Percentiles rank a stretch among this genome's conserved stretches.
Evolutionary conservation across 2,329 filamentous ascomycete species (phyloP).

Genomic region (Macrophomina pseudophaseolina): DNA sequence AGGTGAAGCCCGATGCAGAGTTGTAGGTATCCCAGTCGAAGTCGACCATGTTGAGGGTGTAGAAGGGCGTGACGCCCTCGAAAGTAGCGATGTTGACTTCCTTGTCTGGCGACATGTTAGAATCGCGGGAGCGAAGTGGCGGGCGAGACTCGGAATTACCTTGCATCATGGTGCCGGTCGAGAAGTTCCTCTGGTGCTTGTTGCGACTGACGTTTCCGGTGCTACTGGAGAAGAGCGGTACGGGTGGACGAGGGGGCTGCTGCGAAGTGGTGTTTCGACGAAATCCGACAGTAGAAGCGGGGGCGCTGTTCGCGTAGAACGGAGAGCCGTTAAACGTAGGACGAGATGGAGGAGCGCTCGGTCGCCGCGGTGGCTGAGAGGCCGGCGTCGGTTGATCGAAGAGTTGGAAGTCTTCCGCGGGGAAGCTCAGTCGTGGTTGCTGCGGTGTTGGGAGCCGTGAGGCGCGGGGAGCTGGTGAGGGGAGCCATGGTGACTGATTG

Average conservation of each 20-base stretch:
- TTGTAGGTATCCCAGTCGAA: constrained; percentile 35
- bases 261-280: constrained; percentile 59
- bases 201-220: constrained; percentile 57
- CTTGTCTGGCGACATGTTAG: constrained; percentile 20
- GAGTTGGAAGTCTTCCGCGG: constrained; percentile 78
- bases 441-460: constrained; percentile 55
- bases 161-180: constrained; percentile 41
- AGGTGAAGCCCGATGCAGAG: constrained; percentile 42
- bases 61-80: constrained; percentile 11
- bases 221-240: constrained; percentile 70
- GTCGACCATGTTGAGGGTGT: constrained; percentile 26
- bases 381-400: constrained; percentile 60
- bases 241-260: constrained; percentile 64
- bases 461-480: constrained; percentile 64
- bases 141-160: constrained; percentile 33
- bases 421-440: constrained; percentile 48
- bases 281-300: constrained; percentile 64
- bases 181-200: constrained; percentile 25
- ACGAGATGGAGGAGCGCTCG: constrained; percentile 59
- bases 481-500: constrained; percentile 75
- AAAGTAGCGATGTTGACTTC: constrained; percentile 23
- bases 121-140: background rate
- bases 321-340: constrained; percentile 66
- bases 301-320: constrained; percentile 72
- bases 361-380: constrained; percentile 55